These are phyloP conservation scores for Jatropha multifida DNA, from an alignment of 441 rosid species.

Conservation along the genomic window DNA sequence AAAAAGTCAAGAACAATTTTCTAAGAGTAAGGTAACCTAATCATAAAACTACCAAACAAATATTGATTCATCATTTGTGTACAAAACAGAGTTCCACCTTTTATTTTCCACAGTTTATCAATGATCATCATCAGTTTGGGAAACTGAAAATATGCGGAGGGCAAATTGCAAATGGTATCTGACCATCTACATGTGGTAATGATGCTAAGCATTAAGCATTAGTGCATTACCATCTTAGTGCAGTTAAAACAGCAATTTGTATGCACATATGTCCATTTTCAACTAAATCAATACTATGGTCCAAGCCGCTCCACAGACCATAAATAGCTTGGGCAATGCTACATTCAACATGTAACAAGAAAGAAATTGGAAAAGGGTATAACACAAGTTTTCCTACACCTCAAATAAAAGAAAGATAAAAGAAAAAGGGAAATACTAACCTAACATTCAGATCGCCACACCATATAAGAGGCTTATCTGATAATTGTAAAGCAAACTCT, in stretches of 20 bases:
- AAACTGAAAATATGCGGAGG: not conserved
- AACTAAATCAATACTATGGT: not conserved
- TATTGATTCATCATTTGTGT: not conserved
- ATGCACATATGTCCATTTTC: not conserved
- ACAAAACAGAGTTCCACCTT: not conserved
- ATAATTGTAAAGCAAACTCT: slow-evolving; percentile 62
- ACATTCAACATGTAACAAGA: not conserved
- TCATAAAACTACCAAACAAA: not conserved
- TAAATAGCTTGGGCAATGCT: not conserved
- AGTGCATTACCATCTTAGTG: not conserved
- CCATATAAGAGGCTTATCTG: slow-evolving; percentile 95
- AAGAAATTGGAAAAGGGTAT: not conserved
- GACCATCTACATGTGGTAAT: not conserved
- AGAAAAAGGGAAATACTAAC: slow-evolving; percentile 29
- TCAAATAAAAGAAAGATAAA: slow-evolving; percentile 10
- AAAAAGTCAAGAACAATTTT: slow-evolving; percentile 4
- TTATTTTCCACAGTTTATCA: not conserved
- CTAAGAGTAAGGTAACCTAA: not conserved
- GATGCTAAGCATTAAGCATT: not conserved
- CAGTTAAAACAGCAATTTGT: not conserved
- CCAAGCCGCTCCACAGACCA: not conserved
- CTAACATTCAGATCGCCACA: slow-evolving; percentile 98
- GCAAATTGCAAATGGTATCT: not conserved
- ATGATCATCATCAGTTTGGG: not conserved
- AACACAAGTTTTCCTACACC: not conserved